phyloP scores from a whole-genome alignment of 2,329 filamentous ascomycete genomes.

The Diaporthe helianthi region DNA sequence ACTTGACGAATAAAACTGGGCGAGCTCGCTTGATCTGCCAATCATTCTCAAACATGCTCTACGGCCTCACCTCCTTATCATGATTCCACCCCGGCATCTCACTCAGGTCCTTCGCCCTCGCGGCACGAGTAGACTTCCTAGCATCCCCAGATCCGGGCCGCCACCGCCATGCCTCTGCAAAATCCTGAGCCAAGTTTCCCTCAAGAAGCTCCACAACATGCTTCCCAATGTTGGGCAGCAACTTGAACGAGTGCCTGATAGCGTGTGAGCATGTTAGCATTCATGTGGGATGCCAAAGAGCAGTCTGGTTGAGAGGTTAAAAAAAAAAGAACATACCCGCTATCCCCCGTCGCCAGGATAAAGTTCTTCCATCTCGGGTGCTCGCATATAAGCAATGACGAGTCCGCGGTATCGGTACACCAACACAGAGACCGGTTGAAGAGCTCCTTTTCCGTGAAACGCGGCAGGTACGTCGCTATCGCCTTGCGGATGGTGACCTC shows the following conservation, averaged over 20 bases:
- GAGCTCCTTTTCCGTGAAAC: constrained; percentile 40
- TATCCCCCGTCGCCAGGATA: constrained; percentile 54
- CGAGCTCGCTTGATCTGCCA: too few species aligned
- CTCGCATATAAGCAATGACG: constrained; percentile 45
- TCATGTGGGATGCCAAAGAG: too few species aligned
- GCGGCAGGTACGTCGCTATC: constrained; percentile 43
- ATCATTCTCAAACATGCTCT: neutral
- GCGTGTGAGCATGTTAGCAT: constrained; percentile 30
- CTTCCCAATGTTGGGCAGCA: constrained; percentile 54
- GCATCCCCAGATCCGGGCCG: constrained; percentile 52
- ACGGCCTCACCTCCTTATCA: constrained; percentile 15
- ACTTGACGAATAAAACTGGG: too few species aligned
- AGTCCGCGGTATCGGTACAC: constrained; percentile 46
- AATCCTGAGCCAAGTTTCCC: constrained; percentile 46
- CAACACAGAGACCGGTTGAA: constrained; percentile 45
- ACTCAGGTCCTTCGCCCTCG: constrained; percentile 51
- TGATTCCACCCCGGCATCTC: constrained; percentile 54
- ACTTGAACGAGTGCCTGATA: constrained; percentile 52
- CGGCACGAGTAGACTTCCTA: constrained; percentile 48
- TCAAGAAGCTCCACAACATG: constrained; percentile 55
- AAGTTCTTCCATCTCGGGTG: constrained; percentile 52
- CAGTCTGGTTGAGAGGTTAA: neutral
- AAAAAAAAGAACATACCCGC: constrained; percentile 48
- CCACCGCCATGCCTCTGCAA: constrained; percentile 53
- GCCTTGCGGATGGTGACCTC: constrained; percentile 42